These are phyloP conservation scores for Planoprotostelium fungivorum DNA, from an alignment of 78 protist genomes.

Conservation along the genomic window DNA sequence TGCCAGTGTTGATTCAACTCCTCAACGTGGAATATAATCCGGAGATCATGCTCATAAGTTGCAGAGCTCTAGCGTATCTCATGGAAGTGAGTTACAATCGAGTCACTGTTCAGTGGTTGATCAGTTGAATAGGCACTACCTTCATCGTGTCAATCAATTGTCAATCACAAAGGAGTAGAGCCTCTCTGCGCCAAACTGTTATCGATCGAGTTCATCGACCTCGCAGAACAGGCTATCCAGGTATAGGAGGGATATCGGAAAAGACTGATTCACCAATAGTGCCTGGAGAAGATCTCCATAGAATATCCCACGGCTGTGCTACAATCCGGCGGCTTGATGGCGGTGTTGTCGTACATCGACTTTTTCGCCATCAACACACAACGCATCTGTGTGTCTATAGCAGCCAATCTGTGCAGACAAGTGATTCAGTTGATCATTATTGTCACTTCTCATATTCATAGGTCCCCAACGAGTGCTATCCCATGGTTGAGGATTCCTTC, in stretches of 20 bases:
- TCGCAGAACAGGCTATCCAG: constrained; percentile 87
- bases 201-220: constrained; percentile 82
- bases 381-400: constrained; percentile 67
- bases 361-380: constrained; percentile 76
- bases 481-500: constrained; percentile 51
- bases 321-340: constrained; percentile 80
- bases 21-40: constrained; percentile 65
- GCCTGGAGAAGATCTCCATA: constrained; percentile 73
- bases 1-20: constrained; percentile 38
- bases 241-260: no score
- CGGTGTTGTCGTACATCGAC: constrained; percentile 77
- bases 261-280: constrained; percentile 3
- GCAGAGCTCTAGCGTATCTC: constrained; percentile 72
- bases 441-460: background rate
- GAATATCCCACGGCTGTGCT: constrained; percentile 67
- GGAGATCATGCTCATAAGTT: constrained; percentile 69
- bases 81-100: constrained; percentile 38
- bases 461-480: constrained; percentile 57
- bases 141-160: constrained; percentile 16
- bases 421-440: no score
- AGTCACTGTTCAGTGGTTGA: background rate
- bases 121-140: constrained; percentile 66
- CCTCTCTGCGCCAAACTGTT: constrained; percentile 68
- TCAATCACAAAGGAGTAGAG: constrained; percentile 46
- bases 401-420: constrained; percentile 69